Evolutionary conservation across 2,329 filamentous ascomycete species (phyloP), one percentile per base, ranked within the genome.

Genomic region (Peltaster fructicola): DNA sequence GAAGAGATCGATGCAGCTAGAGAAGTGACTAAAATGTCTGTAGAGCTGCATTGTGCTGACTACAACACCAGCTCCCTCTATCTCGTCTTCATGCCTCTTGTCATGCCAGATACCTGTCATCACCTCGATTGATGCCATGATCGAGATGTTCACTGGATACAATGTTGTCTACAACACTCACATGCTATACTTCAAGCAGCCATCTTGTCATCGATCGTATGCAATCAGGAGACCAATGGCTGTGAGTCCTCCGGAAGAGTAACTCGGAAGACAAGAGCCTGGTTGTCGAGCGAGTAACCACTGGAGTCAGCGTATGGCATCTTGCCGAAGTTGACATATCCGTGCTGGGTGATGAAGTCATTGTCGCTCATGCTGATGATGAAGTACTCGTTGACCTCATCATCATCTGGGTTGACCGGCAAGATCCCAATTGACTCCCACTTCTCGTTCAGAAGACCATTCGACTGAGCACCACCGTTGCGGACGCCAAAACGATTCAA

Each of bases 271-370:
- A 72, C 65, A 38, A 76, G 44, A 5, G 61, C 64, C 48, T 77
- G 73, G 29, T 57, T 73, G 32, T 73, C 61, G 17, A 76, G 41
- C 30, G 61, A 58, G 35, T 54, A 68, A 0, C 68, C 69, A 14
- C 59, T 65, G 4, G 41, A 50, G 39, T 77, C 72, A 2, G 52
- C 46, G 36, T 70, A 77, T 6, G 45, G 44, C 18, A 65, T 56
- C 28, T 56, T 50, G 4, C 72, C 72, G 30, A 54, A 57, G 35
- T 76, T 64, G 45, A 73, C 52, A 31, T 54, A 59, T 56, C 68
- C 71, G 44, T 79, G 56, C 45, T 79, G 72, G 1, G 73, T 79
- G 29, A 80, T 69, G 37, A 79, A 79, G 45, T 81, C 74, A 41
- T 81, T 77, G 39, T 80, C 75, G 29, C 65, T 74, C 23, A 77